Conservation (phyloP, 1,139 yeast genomes). For the Pneumocystis canis region DNA sequence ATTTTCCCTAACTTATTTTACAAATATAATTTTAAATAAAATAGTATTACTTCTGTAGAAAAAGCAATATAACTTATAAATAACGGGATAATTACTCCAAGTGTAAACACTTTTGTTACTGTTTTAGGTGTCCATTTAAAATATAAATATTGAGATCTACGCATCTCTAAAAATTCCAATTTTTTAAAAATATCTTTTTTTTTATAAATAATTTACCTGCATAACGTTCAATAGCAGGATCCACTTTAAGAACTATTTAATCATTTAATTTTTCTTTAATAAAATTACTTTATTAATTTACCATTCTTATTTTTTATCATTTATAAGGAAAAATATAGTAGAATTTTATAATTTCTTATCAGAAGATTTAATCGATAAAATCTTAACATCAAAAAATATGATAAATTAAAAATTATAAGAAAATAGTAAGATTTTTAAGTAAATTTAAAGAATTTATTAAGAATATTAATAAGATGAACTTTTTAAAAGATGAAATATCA, state of each 20-base stretch:
- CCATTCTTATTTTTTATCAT: background rate
- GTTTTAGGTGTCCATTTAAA: conserved; percentile 1
- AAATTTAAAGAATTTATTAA: background rate
- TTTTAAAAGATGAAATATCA: conserved; percentile 11
- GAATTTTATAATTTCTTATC: background rate
- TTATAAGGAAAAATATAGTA: background rate
- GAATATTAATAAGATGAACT: conserved; percentile 9
- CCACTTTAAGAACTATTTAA: background rate
- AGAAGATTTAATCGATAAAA: background rate
- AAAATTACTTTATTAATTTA: background rate
- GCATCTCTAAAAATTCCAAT: background rate
- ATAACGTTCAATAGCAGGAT: background rate
- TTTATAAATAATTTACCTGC: background rate
- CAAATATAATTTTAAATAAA: background rate
- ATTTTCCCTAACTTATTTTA: background rate
- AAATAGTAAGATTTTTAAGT: background rate
- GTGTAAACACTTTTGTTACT: background rate
- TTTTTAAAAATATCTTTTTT: background rate
- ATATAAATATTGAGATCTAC: background rate
- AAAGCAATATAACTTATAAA: background rate
- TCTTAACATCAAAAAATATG: too few species aligned
- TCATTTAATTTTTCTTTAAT: background rate
- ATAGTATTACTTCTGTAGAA: background rate
- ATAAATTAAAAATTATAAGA: too few species aligned
- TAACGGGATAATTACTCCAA: background rate